A percentile compares a stretch with the other conserved stretches of the same genome.
phyloP scores from a whole-genome alignment of 176 grass and related monocot genomes.

The Rhynchospora pubera region DNA sequence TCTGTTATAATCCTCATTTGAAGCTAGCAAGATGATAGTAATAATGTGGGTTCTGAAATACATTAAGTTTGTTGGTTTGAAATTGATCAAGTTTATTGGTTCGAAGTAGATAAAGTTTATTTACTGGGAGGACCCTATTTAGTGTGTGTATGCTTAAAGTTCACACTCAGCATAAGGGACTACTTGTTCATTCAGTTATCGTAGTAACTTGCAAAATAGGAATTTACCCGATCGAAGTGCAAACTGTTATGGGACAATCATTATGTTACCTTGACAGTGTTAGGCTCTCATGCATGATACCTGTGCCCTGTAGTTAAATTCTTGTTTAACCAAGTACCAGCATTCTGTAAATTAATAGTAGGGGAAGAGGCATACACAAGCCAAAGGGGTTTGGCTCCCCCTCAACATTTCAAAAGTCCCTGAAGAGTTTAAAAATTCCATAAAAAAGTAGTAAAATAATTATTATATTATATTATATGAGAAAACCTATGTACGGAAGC shows the following conservation, averaged over 20 bases:
- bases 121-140: not conserved
- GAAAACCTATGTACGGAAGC: too few relatives aligned
- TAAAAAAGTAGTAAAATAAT: too few relatives aligned
- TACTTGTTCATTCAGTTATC: not conserved
- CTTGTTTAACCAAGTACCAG: not conserved
- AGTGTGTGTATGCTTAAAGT: not conserved
- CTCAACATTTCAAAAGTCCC: too few relatives aligned
- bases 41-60: too few relatives aligned
- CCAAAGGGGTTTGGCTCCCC: too few relatives aligned
- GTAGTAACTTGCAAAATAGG: not conserved
- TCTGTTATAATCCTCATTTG: not conserved
- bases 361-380: too few relatives aligned
- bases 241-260: not conserved
- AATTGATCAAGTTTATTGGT: not conserved
- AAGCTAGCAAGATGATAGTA: not conserved
- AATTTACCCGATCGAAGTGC: not conserved
- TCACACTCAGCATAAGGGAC: not conserved
- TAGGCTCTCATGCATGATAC: not conserved
- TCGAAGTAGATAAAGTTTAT: not conserved
- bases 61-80: not conserved
- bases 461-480: too few relatives aligned
- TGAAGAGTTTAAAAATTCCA: too few relatives aligned
- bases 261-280: not conserved
- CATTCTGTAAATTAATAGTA: not conserved
- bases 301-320: not conserved